Evolutionary conservation across 805 yeast genomes (phyloP), one percentile per base, ranked within the genome.

Genomic region (Saccharomyces cerevisiae): DNA sequence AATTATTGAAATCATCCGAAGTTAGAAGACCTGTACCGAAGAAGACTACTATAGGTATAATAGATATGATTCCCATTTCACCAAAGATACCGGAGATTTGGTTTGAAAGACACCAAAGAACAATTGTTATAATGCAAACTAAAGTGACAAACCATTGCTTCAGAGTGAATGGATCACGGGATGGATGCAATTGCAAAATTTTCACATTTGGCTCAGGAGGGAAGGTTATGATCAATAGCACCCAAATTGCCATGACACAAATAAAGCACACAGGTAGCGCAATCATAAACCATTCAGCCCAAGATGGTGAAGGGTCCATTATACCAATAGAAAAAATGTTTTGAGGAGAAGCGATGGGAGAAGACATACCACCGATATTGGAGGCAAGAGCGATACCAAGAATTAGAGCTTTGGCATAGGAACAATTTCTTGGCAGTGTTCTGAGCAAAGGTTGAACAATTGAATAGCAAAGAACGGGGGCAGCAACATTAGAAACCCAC

Each of bases 401-500:
- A 51, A 92, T 86, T 61, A 92, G 76, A 1, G 96, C 89, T 66
- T 88, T 85, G 6, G 88, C 87, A 63, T 89, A 89, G 3, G 82
- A 78, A 24, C 91, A 84, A 11, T 82, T 82, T 50, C 86, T 82
- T 22, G 96, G 95, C 47, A 91, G 73, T 0, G 95, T 88, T 64
- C 96, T 79, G 59, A 92, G 73, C 24, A 92, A 74, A 0, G 98
- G 97, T 70, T 91, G 97, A 55, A 92, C 84, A 58, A 92, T 87
- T 5, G 97, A 89, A 64, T 80, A 89, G 71, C 96, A 87, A 53
- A 92, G 77, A 2, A 92, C 97, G 0, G 99, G 99, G 0, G 98
- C 94, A 0, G 99, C 99, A 47, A 92, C 98, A 68, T 92, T 92
- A 27, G 96, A 86, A 43, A 92, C 94, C 95, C 96, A 91, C 89